A percentile compares a stretch with the other conserved stretches of the same genome.
These are phyloP conservation scores for Thielaviopsis populi DNA, from an alignment of 2,329 filamentous ascomycete species.

Conservation along the genomic window DNA sequence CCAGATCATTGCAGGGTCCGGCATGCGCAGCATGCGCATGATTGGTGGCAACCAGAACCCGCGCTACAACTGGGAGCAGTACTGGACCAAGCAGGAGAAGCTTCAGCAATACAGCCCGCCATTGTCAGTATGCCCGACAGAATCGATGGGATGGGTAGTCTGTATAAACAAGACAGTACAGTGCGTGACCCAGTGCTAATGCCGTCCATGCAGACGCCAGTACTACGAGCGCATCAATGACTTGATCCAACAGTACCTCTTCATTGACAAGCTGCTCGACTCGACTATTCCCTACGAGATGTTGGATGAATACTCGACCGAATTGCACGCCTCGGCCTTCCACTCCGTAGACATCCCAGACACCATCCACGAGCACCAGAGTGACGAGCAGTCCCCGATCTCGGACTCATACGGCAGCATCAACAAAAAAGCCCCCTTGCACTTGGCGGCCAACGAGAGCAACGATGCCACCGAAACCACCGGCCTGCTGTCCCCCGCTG, in stretches of 20 bases:
- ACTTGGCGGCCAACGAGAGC: conserved; percentile 23
- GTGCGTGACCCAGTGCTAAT: not conserved
- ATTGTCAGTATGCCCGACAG: conserved; percentile 39
- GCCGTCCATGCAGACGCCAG: conserved; percentile 37
- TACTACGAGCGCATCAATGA: conserved; percentile 88
- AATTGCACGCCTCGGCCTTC: conserved; percentile 41
- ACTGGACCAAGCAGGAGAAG: conserved; percentile 63
- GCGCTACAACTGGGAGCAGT: conserved; percentile 70
- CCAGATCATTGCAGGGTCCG: conserved; percentile 47
- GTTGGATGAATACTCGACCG: conserved; percentile 68
- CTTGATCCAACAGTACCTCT: conserved; percentile 80
- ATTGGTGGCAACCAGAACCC: conserved; percentile 84
- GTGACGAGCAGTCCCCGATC: conserved; percentile 18
- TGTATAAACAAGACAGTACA: not conserved
- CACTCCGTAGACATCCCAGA: conserved; percentile 47
- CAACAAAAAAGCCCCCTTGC: conserved; percentile 19
- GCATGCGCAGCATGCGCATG: conserved; percentile 68
- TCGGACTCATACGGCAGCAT: conserved; percentile 22
- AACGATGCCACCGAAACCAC: conserved; percentile 15
- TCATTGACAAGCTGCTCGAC: conserved; percentile 80
- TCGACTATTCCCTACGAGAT: conserved; percentile 85
- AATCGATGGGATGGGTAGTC: not conserved
- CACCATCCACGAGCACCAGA: conserved; percentile 52
- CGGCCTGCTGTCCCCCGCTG: conserved; percentile 21
- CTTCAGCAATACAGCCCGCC: conserved; percentile 55